These are phyloP conservation scores for Phialophora macrospora DNA, from an alignment of 2,329 filamentous ascomycete species.

Conservation along the genomic window DNA sequence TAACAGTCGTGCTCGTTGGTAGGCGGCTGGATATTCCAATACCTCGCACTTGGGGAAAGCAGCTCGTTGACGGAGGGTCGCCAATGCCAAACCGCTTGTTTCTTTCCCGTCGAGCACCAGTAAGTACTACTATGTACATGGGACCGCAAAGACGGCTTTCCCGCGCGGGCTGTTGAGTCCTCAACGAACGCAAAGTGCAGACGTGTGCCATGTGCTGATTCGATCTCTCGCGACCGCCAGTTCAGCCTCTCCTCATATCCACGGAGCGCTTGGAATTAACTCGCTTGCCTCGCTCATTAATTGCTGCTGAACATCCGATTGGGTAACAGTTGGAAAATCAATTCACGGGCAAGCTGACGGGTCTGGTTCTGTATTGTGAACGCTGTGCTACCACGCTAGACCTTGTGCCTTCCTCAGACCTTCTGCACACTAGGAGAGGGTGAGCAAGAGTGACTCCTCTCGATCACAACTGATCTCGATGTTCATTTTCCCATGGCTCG, in stretches of 20 bases:
- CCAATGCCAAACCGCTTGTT: neutral
- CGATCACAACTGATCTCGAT: neutral
- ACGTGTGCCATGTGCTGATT: constrained; percentile 1
- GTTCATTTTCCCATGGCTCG: neutral
- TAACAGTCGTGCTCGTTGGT: constrained; percentile 1
- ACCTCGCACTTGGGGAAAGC: neutral
- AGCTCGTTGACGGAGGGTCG: neutral
- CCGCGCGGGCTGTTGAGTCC: no score
- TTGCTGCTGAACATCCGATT: neutral
- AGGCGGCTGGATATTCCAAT: neutral
- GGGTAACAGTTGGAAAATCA: neutral
- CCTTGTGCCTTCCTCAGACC: neutral
- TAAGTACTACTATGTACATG: neutral
- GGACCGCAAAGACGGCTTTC: no score
- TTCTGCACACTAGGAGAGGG: neutral
- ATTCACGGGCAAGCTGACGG: neutral
- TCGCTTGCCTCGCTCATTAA: neutral
- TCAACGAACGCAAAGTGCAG: neutral
- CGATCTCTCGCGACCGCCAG: constrained; percentile 1
- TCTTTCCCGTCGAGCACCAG: neutral
- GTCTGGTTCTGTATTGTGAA: neutral
- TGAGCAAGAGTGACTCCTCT: neutral
- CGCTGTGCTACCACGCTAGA: constrained; percentile 7
- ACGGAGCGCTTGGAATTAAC: neutral
- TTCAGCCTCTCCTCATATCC: constrained; percentile 4